Base-by-base conservation (phyloP, 148 eudicot genomes). In the Arbutus unedo region DNA sequence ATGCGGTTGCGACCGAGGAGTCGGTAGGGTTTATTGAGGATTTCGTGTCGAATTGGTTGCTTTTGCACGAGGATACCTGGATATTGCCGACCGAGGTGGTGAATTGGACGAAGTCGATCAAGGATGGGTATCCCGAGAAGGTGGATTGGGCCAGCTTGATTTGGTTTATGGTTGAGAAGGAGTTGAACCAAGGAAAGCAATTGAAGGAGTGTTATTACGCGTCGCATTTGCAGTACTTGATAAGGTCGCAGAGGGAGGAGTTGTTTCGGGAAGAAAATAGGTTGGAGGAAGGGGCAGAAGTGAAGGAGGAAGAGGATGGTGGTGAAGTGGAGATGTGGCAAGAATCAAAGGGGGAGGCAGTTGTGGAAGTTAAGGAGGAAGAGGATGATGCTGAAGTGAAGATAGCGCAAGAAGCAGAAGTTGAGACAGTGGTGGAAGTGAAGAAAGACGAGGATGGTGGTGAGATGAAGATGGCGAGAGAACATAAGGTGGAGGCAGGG, bases 151-250 rank as follows among this genome's bases (percentile, higher is more conserved):
- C 93, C 5, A 89, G 94, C 19, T 77, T 97, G 87, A 56, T 97
- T 66, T 97, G 97, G 98, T 85, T 83, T 81, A 97, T 94, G 98
- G 91, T 93, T 72, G 97, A 93, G 84, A 93, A 91, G 89, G 99
- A 97, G 90, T 84, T 97, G 86, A 45, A 67, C 1, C 89, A 91
- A 57, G 93, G 96, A 49, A 48, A 53, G 2, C 82, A 83, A 23
- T 87, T 97, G 89, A 85, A 53, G 77, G 84, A 89, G 31, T 97
- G 98, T 79, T 97, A 90, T 64, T 97, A 97, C 55, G 97, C 97
- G 0, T 91, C 97, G 0, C 98, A 97, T 87, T 85, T 97, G 91
- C 99, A 93, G 90, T 87, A 72, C 71, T 83, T 92, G 89, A 90
- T 97, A 0, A 94, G 85, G 89, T 55, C 81, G 3, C 98, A 94